Evolutionary conservation across 495 filamentous ascomycete species (phyloP), one percentile per base, ranked within the genome.

Genomic region (Lophiostoma macrostomum): DNA sequence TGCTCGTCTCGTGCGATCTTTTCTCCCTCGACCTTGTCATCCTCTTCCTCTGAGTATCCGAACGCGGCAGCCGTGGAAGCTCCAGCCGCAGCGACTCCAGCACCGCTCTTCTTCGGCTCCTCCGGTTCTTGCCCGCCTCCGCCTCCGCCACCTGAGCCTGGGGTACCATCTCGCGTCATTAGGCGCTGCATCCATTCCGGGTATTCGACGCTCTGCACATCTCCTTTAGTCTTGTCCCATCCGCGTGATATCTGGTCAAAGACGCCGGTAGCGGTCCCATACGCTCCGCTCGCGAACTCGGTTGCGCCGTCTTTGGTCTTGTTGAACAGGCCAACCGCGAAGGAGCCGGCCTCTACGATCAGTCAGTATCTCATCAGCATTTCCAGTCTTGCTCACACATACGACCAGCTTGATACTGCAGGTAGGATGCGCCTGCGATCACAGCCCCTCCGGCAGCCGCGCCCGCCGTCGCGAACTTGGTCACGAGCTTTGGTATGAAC

Each of bases 331-430:
- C 90, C 89, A 48, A 87, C 77, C 32, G 86, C 90, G 68, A 91
- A 99, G 55, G 82, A 94, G 46, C 90, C 90, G 20, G 90, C 89
- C 79, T 94, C 88, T 88, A 38, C 23, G 25, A 50, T 73, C 60
- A 75, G 71, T 25, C 19, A 10, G 3, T 31, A 5, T 22, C 30
- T 16, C 20, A 5, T 2, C 12, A 10, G 14, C 6, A 18, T 5
- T 11, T 27, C 20, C 24, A 12, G 16, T 29, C 22, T 5, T 4
- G 39, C 18, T 3, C 50, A 12, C 32, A 76, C 88, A 65, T 79
- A 94, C 88, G 87, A 42, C 84, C 84, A 55, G 93, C 91, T 72
- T 97, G 94, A 68, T 97, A 96, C 68, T 99, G 93, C 27, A 99
- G 63, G 77, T 96, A 99, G 34, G 88, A 88, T 25, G 93, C 65